Base-by-base conservation (phyloP, 768 basidiomycete genomes). In the Fistulinella prunicolor region DNA sequence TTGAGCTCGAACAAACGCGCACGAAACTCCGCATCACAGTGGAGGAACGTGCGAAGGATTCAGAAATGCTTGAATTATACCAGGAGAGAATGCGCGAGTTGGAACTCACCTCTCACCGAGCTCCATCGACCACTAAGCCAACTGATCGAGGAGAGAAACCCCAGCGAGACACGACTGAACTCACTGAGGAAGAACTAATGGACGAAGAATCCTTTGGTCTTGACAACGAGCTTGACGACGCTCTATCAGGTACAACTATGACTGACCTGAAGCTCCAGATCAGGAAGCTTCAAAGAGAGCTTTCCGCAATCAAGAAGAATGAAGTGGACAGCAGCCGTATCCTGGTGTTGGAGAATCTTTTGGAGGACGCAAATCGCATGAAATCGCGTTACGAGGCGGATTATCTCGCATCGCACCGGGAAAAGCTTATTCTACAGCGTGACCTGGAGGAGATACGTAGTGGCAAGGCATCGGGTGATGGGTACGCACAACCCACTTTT, bases 201-300 rank as follows among this genome's bases (percentile, higher is more conserved):
- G 70, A 63, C 48, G 76, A 78, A 30, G 74, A 74, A 55, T 63
- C 70, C 12, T 79, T 85, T 49, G 89, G 83, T 14, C 75, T 95
- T 2, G 88, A 83, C 34, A 83, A 84, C 22, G 94, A 95, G 68
- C 73, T 96, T n/a, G 89, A 93, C 50, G 83, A 93, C 55, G 90
- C 90, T 0, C 76, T 92, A 37, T 66, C 80, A 22, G 89, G 90
- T 21, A 88, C 83, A 39, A 92, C 87, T 10, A 94, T 85, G 82
- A 98, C 93, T 1, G 91, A 93, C 62, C 72, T 97, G 53, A 96
- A 94, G 63, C 73, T 97, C 23, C 86, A 90, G 61, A 81, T 97
- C 42, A 81, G 85, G 50, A 85, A 81, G 50, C 76, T 97, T 23
- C 74, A 89, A 63, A 73, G 92, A 21, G 92, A 97, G 62, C 74